Evolutionary conservation across 2,329 filamentous ascomycete species (phyloP).

Genomic region (Pyrenophora graminea): DNA sequence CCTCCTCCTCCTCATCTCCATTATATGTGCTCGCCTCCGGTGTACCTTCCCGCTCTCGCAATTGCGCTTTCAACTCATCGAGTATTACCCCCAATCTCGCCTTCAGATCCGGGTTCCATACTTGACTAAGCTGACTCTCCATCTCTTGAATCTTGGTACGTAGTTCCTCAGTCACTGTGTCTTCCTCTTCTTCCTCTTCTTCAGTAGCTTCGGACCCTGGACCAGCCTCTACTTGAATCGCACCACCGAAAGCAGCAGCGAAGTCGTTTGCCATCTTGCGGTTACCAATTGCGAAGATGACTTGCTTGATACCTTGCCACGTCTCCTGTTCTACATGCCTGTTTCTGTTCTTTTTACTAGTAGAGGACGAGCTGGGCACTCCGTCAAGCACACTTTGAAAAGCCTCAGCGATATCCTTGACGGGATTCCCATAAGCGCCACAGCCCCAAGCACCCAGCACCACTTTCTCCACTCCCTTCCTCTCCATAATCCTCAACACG

Average conservation of each 20-base stretch:
- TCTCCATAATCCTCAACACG: conserved; percentile 58
- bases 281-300: conserved; percentile 64
- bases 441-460: conserved; percentile 69
- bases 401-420: conserved; percentile 60
- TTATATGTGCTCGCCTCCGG: neutral
- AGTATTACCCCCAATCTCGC: conserved; percentile 36
- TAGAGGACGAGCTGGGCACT: neutral
- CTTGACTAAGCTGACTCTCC: conserved; percentile 39
- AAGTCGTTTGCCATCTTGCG: conserved; percentile 59
- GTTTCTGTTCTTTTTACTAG: conserved; percentile 33
- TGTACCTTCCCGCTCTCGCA: conserved; percentile 24
- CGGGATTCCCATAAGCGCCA: conserved; percentile 66
- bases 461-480: conserved; percentile 52
- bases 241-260: conserved; percentile 53
- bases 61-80: conserved; percentile 35
- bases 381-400: conserved; percentile 52
- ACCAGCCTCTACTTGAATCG: conserved; percentile 43
- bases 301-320: conserved; percentile 55
- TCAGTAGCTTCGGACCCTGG: conserved; percentile 46
- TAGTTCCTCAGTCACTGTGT: conserved; percentile 36
- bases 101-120: conserved; percentile 44
- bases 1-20: neutral
- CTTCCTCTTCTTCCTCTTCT: conserved; percentile 29
- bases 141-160: conserved; percentile 42
- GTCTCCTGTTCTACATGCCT: conserved; percentile 27